Percentiles rank a stretch among this genome's conserved stretches.
Evolutionary conservation across 2,329 filamentous ascomycete species (phyloP).

Genomic region (Botrytis elliptica): DNA sequence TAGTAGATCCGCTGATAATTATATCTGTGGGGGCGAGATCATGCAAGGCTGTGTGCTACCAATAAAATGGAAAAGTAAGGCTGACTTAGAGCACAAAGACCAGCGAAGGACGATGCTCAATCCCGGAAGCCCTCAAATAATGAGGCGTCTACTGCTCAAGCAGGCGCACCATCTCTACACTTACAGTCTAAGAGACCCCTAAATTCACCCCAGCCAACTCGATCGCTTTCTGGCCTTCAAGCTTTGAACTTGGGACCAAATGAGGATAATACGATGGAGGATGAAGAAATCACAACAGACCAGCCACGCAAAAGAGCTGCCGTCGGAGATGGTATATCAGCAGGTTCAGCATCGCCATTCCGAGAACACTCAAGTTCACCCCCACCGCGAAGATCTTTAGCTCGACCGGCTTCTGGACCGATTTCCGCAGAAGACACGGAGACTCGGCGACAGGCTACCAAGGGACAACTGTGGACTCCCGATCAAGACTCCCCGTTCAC

Average conservation of each 20-base stretch:
- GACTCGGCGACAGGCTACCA: constrained; percentile 23
- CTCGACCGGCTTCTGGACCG: constrained; percentile 28
- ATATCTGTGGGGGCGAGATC: not conserved
- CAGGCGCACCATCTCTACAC: constrained; percentile 23
- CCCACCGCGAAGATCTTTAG: constrained; percentile 31
- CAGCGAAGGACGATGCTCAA: constrained; percentile 27
- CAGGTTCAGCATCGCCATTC: constrained; percentile 31
- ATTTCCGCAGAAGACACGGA: constrained; percentile 24
- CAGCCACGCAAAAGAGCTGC: constrained; percentile 35
- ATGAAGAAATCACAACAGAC: constrained; percentile 28
- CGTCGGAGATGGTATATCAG: constrained; percentile 35
- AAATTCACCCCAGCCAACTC: constrained; percentile 18
- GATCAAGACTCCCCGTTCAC: constrained; percentile 28
- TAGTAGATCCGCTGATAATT: not conserved
- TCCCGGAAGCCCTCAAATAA: constrained; percentile 25
- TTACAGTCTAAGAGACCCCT: constrained; percentile 25
- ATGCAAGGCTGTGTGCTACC: not conserved
- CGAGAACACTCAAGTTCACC: constrained; percentile 31
- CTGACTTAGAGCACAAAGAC: constrained; percentile 25
- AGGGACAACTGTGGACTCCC: constrained; percentile 34
- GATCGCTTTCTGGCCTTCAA: constrained; percentile 27
- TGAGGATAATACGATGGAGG: constrained; percentile 30
- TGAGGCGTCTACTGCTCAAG: constrained; percentile 1
- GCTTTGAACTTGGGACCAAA: constrained; percentile 29
- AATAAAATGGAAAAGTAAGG: constrained; percentile 12